Conservation (phyloP, 176 grass and related monocot species). For the Rhynchospora tenuis region DNA sequence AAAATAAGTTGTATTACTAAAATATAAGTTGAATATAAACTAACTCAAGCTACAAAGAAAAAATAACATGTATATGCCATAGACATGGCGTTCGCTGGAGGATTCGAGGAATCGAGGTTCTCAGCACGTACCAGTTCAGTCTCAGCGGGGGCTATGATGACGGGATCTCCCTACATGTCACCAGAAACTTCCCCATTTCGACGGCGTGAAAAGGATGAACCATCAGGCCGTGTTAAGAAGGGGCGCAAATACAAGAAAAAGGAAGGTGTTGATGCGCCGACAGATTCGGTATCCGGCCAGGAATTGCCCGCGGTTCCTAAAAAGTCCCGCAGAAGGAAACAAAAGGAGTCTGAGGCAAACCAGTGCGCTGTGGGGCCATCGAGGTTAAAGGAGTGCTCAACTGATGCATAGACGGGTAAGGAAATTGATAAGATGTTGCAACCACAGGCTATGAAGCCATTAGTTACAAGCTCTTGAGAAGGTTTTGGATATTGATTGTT, state of each 20-base stretch:
- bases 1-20: neutral
- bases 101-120: neutral
- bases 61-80: neutral
- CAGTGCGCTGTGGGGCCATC: neutral
- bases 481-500: neutral
- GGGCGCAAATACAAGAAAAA: slow-evolving; percentile 23
- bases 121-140: neutral
- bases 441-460: slow-evolving; percentile 9
- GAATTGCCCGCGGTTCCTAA: slow-evolving; percentile 9
- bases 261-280: slow-evolving; percentile 2
- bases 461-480: neutral
- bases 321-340: slow-evolving; percentile 11
- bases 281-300: slow-evolving; percentile 2
- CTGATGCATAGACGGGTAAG: neutral
- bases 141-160: neutral
- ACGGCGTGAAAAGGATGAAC: neutral
- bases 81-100: slow-evolving; percentile 14
- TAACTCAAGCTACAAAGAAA: neutral
- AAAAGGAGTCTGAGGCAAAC: neutral
- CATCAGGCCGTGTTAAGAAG: neutral
- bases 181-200: neutral
- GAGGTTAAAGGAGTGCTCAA: slow-evolving; percentile 14
- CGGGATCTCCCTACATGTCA: neutral
- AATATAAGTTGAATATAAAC: neutral
- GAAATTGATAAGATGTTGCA: neutral